Evolutionary conservation across 2,329 filamentous ascomycete species (phyloP).

Genomic region (Boeremia exigua): DNA sequence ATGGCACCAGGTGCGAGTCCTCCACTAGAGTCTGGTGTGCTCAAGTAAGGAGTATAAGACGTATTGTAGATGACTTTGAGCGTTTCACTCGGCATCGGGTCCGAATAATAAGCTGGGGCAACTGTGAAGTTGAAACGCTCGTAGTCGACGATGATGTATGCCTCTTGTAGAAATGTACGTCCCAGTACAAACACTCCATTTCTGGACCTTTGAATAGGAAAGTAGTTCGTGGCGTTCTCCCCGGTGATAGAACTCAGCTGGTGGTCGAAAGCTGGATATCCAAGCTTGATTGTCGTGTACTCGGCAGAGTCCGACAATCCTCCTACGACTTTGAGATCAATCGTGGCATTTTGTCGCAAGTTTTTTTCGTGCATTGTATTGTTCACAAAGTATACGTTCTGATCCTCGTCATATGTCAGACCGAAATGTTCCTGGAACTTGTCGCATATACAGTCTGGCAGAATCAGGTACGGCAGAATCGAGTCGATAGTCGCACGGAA

Average conservation of each 20-base stretch:
- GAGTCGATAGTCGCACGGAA: slow-evolving; percentile 45
- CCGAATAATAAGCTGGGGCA: slow-evolving; percentile 30
- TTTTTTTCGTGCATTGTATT: slow-evolving; percentile 30
- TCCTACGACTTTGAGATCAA: slow-evolving; percentile 31
- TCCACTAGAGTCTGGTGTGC: slow-evolving; percentile 4
- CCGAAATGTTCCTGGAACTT: slow-evolving; percentile 45
- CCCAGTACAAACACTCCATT: slow-evolving; percentile 38
- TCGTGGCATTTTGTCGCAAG: slow-evolving; percentile 30
- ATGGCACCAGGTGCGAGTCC: slow-evolving; percentile 39
- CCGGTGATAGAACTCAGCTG: slow-evolving; percentile 17
- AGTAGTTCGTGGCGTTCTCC: slow-evolving; percentile 30
- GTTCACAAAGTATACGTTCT: slow-evolving; percentile 46
- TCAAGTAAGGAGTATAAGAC: slow-evolving; percentile 16
- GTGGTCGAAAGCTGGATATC: slow-evolving; percentile 39
- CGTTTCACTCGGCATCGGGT: slow-evolving; percentile 27
- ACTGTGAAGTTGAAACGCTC: slow-evolving; percentile 44
- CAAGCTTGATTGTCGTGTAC: slow-evolving; percentile 32
- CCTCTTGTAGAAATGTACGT: slow-evolving; percentile 47
- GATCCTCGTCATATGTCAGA: slow-evolving; percentile 40
- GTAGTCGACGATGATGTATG: slow-evolving; percentile 48
- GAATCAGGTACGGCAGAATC: slow-evolving; percentile 43
- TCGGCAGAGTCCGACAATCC: slow-evolving; percentile 10
- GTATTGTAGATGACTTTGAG: slow-evolving; percentile 35
- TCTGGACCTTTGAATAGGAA: slow-evolving; percentile 39
- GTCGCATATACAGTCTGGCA: slow-evolving; percentile 46